Base-by-base conservation (phyloP, 2,329 filamentous ascomycete genomes). In the Chrysoporthe deuterocubensis region DNA sequence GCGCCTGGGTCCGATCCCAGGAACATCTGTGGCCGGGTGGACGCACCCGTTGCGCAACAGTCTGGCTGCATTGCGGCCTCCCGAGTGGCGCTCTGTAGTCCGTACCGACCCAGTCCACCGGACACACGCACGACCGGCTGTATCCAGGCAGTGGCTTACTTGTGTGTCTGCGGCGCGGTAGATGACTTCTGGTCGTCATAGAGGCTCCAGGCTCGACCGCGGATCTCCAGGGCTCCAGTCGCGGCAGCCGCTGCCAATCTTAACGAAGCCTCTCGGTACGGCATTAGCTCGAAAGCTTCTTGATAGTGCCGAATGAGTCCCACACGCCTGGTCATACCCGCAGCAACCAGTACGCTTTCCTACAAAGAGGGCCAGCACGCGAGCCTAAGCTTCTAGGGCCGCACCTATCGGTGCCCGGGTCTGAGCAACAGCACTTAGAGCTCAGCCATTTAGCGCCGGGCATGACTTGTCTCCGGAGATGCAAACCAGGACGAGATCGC, bases 41-140 rank as follows among this genome's bases (percentile, higher is more conserved):
- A 58, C 42, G 14, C 62, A 40, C 26, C 18, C 9, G 59, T 67
- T 59, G 50, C 60, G 60, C 65, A 58, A 18, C 65, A 61, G 56
- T 34, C n/a, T 34, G 52, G 32, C 48, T 63, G 46, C 66, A 63
- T 57, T 48, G 46, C 40, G 57, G 34, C 56, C 52, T 18, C 61
- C 34, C 34, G 65, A 62, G 32, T 62, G 46, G 56, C 32, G 34
- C 48, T 46, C 26, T 32, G 26, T 14, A 46, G 18, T 8, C 16
- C 14, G 46, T 52, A 40, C 21, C 46, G 40, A n/a, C 48, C 50
- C 62, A 65, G 18, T 26, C 52, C 44, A 14, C 42, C 46, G 32
- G 48, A 26, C 44, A 18, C 43, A 61, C 18, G 18, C 26, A 48
- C 57, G 2, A 37, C 37, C 59, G 43, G 43, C 26, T 18, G 21